Conservation (phyloP, 441 rosid genomes). For the Cnidoscolus chayamansa region DNA sequence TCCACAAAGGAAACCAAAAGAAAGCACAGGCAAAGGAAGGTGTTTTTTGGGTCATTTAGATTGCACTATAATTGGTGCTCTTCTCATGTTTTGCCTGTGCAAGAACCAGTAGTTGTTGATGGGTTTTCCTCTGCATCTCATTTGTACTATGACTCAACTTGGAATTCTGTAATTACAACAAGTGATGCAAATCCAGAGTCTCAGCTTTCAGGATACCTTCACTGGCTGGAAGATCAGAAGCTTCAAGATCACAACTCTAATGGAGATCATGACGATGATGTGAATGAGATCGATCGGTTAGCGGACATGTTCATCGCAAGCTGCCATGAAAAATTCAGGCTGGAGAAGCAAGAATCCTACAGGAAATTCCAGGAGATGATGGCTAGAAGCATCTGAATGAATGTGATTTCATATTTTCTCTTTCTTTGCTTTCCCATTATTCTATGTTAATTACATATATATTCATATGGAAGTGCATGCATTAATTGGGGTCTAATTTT, state of each 20-base stretch:
- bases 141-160: conserved; percentile 46
- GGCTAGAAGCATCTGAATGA: conserved; percentile 52
- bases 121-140: conserved; percentile 32
- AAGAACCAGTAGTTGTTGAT: conserved; percentile 49
- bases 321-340: conserved; percentile 69
- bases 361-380: conserved; percentile 82
- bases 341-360: conserved; percentile 92
- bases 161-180: conserved; percentile 42
- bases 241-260: conserved; percentile 1
- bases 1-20: conserved; percentile 36
- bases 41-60: conserved; percentile 71
- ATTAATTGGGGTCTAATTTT: background rate
- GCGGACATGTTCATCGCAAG: conserved; percentile 79
- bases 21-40: conserved; percentile 34
- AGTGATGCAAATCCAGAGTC: conserved; percentile 20
- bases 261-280: conserved; percentile 22
- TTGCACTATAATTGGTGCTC: conserved; percentile 94
- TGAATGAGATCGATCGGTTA: conserved; percentile 60
- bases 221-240: conserved; percentile 67
- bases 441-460: conserved; percentile 22
- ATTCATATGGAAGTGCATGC: background rate
- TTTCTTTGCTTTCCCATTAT: conserved; percentile 23
- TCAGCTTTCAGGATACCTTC: conserved; percentile 59
- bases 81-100: conserved; percentile 62
- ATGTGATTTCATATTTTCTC: background rate